Percentiles rank a stretch among this genome's conserved stretches.
These are phyloP conservation scores for Herpetospermum pedunculosum DNA, from an alignment of 306 rosid genomes.

Conservation along the genomic window DNA sequence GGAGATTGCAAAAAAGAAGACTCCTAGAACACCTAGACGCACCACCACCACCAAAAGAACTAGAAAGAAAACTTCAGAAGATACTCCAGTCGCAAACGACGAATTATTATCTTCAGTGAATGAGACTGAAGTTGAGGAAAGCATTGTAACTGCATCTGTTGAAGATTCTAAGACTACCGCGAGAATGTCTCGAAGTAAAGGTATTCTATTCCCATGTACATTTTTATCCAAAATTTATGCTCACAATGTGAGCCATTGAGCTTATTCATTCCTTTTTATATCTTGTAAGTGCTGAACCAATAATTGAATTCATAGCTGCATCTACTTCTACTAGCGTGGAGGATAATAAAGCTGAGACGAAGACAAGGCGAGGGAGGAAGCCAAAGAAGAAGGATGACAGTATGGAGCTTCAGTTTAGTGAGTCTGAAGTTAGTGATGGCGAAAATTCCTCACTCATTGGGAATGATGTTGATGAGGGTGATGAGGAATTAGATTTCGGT, in stretches of 20 bases:
- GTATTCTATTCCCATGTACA: constrained; percentile 17
- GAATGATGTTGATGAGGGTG: constrained; percentile 41
- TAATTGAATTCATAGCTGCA: constrained; percentile 26
- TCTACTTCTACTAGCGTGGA: constrained; percentile 33
- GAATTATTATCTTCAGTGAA: constrained; percentile 22
- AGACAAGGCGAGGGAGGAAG: constrained; percentile 42
- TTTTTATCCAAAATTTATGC: neutral
- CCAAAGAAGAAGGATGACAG: constrained; percentile 30
- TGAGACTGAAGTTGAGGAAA: constrained; percentile 35
- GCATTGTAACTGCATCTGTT: constrained; percentile 15
- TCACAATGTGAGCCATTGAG: neutral
- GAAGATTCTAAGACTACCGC: constrained; percentile 42
- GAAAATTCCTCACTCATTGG: constrained; percentile 37
- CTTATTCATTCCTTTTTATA: constrained; percentile 4
- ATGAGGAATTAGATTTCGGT: constrained; percentile 31
- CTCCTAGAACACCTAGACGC: constrained; percentile 33
- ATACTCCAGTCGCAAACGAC: constrained; percentile 21
- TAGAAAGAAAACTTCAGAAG: constrained; percentile 35
- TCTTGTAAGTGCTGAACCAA: constrained; percentile 15
- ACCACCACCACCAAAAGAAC: constrained; percentile 10
- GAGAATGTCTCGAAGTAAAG: constrained; percentile 40
- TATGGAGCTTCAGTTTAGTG: constrained; percentile 26
- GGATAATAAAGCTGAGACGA: constrained; percentile 47
- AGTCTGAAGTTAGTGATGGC: constrained; percentile 32
- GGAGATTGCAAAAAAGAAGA: constrained; percentile 42